Conservation (phyloP, 768 basidiomycete genomes). For the Lentinula edodes region DNA sequence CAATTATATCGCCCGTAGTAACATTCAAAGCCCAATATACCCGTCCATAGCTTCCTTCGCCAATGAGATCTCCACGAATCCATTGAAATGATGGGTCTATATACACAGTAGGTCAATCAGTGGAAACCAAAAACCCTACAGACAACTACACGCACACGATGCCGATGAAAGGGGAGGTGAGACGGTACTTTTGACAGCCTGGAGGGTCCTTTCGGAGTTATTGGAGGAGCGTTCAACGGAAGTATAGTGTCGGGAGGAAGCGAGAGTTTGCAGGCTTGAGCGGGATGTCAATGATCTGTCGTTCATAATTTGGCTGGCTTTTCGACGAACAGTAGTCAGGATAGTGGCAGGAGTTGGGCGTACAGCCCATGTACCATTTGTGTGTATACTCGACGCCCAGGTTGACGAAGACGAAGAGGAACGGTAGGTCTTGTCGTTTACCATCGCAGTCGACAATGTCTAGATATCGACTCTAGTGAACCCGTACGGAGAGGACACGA, state of each 20-base stretch:
- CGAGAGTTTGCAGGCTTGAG: not conserved
- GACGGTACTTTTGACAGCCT: not conserved
- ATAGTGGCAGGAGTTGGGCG: not conserved
- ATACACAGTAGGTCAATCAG: not conserved
- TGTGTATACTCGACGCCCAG: not conserved
- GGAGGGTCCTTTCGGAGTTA: not conserved
- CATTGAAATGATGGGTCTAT: constrained; percentile 65
- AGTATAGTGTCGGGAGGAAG: not conserved
- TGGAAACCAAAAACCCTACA: not conserved
- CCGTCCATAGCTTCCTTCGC: constrained; percentile 88
- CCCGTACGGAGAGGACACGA: no score
- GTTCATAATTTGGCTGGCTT: not conserved
- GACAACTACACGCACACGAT: not conserved
- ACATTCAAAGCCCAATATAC: constrained; percentile 92
- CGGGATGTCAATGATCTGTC: not conserved
- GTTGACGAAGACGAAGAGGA: not conserved
- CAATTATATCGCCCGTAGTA: constrained; percentile 88
- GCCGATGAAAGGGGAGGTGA: not conserved
- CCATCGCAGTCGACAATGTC: not conserved
- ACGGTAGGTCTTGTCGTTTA: not conserved
- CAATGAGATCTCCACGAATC: constrained; percentile 90
- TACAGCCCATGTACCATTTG: constrained; percentile 1
- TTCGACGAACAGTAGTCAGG: not conserved
- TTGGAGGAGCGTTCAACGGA: not conserved
- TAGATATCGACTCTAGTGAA: not conserved